Base-by-base conservation (phyloP, 139 green algal genomes). In the Auxenochlorella pyrenoidosa region DNA sequence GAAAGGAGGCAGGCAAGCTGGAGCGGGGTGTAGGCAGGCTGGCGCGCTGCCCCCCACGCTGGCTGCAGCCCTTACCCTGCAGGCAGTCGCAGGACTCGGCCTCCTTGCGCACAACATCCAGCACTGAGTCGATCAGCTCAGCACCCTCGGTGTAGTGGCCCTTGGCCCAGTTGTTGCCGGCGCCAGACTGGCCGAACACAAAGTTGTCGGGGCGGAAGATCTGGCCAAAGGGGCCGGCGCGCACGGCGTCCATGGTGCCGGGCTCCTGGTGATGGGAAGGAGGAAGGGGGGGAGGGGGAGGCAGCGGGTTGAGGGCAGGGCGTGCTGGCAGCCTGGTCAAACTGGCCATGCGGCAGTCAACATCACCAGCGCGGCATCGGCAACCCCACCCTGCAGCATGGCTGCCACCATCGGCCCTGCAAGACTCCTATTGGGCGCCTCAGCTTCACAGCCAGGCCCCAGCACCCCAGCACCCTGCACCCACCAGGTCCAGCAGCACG, bases 151-250 rank as follows among this genome's bases (percentile, higher is more conserved):
- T 99, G 96, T 99, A 99, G 94, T 99, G 97, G 36, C 97, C 97
- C 93, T 99, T 99, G 85, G 97, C 97, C 97, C 97, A 99, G 95
- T 99, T 99, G 94, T 99, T 99, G 63, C 97, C 97, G n/a, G 97
- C 97, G 36, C 97, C 97, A 70, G 94, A 98, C 88, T 97, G 94
- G 51, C 98, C 96, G 84, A 99, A 99, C 19, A 99, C 95, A 88
- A 99, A 99, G 96, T 99, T 99, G 92, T 99, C 97, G 24, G 97
- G 97, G 87, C 96, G 92, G 93, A 84, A 97, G 84, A 98, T 95
- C 92, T 99, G 97, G 86, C 97, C 97, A 86, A 95, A 99, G 43
- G 97, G 97, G 30, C 97, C 97, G n/a, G 96, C 97, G 65, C 97
- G 94, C 24, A 99, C 97, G 68, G 91, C 96, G 93, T 99, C 97